Conservation (phyloP, 1,284 basidiomycete genomes). For the Vanrija humicola region DNA sequence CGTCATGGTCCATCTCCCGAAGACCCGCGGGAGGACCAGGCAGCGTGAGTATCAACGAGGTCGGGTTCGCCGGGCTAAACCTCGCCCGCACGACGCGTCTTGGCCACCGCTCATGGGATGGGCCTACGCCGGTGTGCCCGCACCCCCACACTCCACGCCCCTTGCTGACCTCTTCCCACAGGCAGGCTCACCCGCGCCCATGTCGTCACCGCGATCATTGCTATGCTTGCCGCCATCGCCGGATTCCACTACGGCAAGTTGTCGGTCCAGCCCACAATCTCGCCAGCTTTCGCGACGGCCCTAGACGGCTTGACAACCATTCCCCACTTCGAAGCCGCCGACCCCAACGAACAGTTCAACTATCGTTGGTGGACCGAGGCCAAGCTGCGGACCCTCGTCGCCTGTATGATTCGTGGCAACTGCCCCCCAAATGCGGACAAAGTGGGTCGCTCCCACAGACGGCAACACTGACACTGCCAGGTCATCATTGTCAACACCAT, state of each 20-base stretch:
- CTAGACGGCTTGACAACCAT: too few species aligned
- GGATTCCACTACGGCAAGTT: conserved; percentile 25
- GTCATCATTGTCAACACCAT: not conserved
- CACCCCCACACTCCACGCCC: too few species aligned
- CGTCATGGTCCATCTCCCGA: too few species aligned
- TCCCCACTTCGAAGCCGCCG: conserved; percentile 1
- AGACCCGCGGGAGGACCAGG: too few species aligned
- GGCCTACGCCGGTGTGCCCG: too few species aligned
- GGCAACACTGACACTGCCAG: not conserved
- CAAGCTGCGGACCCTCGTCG: not conserved
- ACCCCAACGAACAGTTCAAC: not conserved
- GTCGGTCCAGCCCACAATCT: too few species aligned
- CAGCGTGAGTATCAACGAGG: too few species aligned
- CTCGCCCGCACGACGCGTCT: too few species aligned
- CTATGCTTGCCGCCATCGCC: conserved; percentile 27
- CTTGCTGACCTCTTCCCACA: too few species aligned
- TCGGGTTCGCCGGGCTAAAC: too few species aligned
- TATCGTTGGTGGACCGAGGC: not conserved
- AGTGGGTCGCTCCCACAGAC: not conserved
- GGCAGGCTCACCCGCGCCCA: conserved; percentile 2
- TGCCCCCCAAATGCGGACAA: not conserved
- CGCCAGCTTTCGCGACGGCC: too few species aligned
- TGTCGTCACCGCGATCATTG: conserved; percentile 34
- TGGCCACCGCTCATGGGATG: too few species aligned
- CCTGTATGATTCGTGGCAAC: not conserved